Conservation (phyloP, 2,329 filamentous ascomycete species). For the Microsporum audouinii region DNA sequence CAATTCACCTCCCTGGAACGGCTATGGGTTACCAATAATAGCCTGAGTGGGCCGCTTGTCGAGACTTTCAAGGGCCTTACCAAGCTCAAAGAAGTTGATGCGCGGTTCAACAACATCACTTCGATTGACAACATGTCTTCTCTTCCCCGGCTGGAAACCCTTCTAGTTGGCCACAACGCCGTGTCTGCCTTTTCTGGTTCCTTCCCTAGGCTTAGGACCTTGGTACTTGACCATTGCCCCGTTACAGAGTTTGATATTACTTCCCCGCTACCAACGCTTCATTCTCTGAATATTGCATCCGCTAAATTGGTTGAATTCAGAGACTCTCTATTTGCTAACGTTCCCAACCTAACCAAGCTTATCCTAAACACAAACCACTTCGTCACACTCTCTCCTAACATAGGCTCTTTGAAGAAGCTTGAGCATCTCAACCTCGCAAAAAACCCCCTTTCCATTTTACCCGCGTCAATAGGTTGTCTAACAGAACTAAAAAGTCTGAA, state of each 20-base stretch:
- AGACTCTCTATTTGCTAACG: slow-evolving; percentile 76
- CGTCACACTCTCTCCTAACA: slow-evolving; percentile 71
- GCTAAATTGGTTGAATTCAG: slow-evolving; percentile 80
- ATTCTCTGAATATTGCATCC: slow-evolving; percentile 77
- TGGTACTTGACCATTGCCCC: slow-evolving; percentile 89
- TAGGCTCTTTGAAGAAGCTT: slow-evolving; percentile 69
- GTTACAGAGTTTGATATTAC: slow-evolving; percentile 85
- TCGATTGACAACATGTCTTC: slow-evolving; percentile 79
- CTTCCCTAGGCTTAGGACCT: slow-evolving; percentile 71
- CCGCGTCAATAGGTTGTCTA: slow-evolving; percentile 77
- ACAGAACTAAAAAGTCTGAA: slow-evolving; percentile 76
- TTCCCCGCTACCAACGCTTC: slow-evolving; percentile 65
- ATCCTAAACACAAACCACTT: slow-evolving; percentile 94
- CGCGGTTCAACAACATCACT: slow-evolving; percentile 82
- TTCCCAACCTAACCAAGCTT: slow-evolving; percentile 76
- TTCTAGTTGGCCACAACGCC: slow-evolving; percentile 84
- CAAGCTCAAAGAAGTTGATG: slow-evolving; percentile 78
- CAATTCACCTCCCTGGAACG: slow-evolving; percentile 70
- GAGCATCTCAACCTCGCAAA: slow-evolving; percentile 91
- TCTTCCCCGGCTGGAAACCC: slow-evolving; percentile 73
- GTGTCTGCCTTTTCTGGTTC: slow-evolving; percentile 81
- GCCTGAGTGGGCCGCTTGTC: slow-evolving; percentile 63
- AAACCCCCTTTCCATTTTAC: slow-evolving; percentile 75
- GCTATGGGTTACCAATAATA: slow-evolving; percentile 92
- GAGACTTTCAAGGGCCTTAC: slow-evolving; percentile 58